Evolutionary conservation across 148 eudicot species (phyloP), one percentile per base, ranked within the genome.

Genomic region (Rhododendron ferrugineum): DNA sequence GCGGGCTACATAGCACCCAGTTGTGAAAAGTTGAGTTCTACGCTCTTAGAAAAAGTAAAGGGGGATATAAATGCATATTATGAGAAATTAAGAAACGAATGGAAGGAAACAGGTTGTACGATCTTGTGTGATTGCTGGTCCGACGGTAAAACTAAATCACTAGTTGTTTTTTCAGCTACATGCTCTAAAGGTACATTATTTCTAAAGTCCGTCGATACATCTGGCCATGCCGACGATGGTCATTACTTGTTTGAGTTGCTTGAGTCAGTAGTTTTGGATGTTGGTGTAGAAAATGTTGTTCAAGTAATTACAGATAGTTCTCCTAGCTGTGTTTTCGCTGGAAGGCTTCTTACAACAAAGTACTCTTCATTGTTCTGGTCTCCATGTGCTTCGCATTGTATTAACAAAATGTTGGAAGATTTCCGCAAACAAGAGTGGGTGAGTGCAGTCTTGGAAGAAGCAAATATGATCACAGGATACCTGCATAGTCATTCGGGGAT

Each of bases 91-190:
- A 86, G 85, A 84, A 52, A 81, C 37, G 84, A 88, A 82, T 88
- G 91, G 91, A 88, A 84, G 52, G 90, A 88, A 78, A 88, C 88
- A 26, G 91, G 91, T 46, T 90, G 91, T 83, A 90, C 90, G 11
- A 83, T 90, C 76, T 86, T 90, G 76, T 88, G 90, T 80, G 86
- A 88, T 82, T 46, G 86, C 50, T 88, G 90, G 85, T 84, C 87
- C 37, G 81, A 86, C 23, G 84, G 84, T 15, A 76, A 84, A 82
- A 81, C 82, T 82, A 83, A 82, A 49, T 80, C 89, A 28, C 80
- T 88, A 37, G 34, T 86, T 34, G 86, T 85, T 37, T 86, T 90
- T 86, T 86, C 92, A 52, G 90, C 85, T 78, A 28, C 89, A 30
- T 90, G 92, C 82, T 83, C 89, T 52, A 90, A 85, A 80, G 92